These are phyloP conservation scores for Metschnikowia rubicola DNA, from an alignment of 805 yeast species.

Conservation along the genomic window DNA sequence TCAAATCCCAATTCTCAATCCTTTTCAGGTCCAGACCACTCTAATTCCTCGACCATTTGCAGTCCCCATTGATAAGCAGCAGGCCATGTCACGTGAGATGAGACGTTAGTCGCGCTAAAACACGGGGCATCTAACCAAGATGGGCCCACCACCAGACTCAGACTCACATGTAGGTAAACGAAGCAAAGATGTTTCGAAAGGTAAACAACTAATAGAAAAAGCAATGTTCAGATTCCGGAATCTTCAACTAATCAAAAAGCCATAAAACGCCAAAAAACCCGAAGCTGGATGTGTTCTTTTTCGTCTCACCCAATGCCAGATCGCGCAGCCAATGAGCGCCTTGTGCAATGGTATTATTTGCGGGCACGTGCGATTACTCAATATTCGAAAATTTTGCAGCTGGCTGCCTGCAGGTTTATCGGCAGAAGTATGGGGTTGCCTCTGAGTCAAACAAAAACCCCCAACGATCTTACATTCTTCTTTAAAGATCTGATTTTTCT, in stretches of 20 bases:
- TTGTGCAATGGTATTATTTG: slow-evolving; percentile 12
- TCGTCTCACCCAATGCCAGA: background rate
- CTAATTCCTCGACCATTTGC: background rate
- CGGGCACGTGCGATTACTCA: slow-evolving; percentile 22
- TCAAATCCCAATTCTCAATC: background rate
- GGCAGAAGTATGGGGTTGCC: slow-evolving; percentile 6
- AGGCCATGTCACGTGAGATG: slow-evolving; percentile 9
- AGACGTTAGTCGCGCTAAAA: background rate
- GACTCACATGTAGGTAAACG: too few relatives aligned
- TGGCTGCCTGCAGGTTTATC: slow-evolving; percentile 10
- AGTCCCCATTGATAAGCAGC: background rate
- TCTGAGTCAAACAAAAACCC: slow-evolving; percentile 1
- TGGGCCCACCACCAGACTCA: too few relatives aligned
- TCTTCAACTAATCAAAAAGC: too few relatives aligned
- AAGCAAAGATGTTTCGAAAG: too few relatives aligned
- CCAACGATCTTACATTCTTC: background rate
- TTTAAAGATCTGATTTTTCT: background rate
- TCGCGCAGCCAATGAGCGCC: slow-evolving; percentile 14
- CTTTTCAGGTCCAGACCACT: background rate
- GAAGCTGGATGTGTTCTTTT: background rate
- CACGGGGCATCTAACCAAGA: background rate
- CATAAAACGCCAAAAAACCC: too few relatives aligned
- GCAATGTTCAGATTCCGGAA: too few relatives aligned
- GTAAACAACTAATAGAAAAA: too few relatives aligned
- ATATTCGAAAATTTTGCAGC: slow-evolving; percentile 17